These are phyloP conservation scores for Azolla pinnata DNA, from an alignment of 75 land plant genomes.

Conservation along the genomic window DNA sequence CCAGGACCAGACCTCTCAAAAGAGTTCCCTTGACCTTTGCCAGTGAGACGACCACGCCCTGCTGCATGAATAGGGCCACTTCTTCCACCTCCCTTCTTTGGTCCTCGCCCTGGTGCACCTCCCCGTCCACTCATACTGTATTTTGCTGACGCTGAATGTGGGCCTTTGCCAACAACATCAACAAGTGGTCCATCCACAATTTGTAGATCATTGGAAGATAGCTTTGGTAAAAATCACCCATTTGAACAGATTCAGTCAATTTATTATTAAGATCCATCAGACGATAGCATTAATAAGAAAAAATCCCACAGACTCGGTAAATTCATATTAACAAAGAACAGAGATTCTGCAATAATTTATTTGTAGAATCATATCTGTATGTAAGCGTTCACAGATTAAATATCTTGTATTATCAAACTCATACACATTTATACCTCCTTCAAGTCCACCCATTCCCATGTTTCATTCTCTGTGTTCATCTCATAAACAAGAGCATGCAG, in stretches of 20 bases:
- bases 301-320: no score
- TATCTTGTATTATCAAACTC: not conserved
- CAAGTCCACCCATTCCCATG: slow-evolving; percentile 88
- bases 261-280: no score
- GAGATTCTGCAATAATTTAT: no score
- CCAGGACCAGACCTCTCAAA: slow-evolving; percentile 15
- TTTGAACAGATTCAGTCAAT: no score
- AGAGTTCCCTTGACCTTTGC: slow-evolving; percentile 14
- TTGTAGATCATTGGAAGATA: not conserved
- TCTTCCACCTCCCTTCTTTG: slow-evolving; percentile 34
- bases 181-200: not conserved
- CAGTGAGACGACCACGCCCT: slow-evolving; percentile 20
- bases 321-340: no score
- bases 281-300: not conserved
- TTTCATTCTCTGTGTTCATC: slow-evolving; percentile 50
- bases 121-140: slow-evolving; percentile 13
- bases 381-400: no score
- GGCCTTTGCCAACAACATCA: slow-evolving; percentile 21
- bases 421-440: slow-evolving; percentile 39
- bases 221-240: not conserved
- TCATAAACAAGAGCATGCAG: slow-evolving; percentile 78
- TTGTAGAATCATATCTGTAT: no score
- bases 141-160: slow-evolving; percentile 23
- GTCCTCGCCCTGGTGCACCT: slow-evolving; percentile 41
- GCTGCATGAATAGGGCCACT: slow-evolving; percentile 20